phyloP scores from a whole-genome alignment of 2,329 filamentous ascomycete genomes.

The Trichoderma semiorbis region DNA sequence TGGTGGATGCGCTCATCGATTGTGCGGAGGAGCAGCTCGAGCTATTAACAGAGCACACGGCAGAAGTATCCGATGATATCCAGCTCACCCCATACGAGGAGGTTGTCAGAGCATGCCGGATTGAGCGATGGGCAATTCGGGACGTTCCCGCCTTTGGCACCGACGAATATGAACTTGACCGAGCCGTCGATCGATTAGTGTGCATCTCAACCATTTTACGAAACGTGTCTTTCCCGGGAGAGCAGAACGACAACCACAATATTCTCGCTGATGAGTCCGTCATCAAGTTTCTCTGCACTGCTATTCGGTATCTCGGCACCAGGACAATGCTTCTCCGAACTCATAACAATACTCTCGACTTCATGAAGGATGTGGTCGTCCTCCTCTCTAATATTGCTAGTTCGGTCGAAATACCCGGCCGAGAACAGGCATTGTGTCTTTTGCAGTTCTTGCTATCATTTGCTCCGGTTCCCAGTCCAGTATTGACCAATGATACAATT shows the following conservation, averaged over 20 bases:
- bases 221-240: slow-evolving; percentile 80
- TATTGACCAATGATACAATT: slow-evolving; percentile 52
- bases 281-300: slow-evolving; percentile 76
- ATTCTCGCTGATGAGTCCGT: slow-evolving; percentile 73
- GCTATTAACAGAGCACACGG: slow-evolving; percentile 75
- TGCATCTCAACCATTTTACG: slow-evolving; percentile 90
- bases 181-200: slow-evolving; percentile 80
- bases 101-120: slow-evolving; percentile 70
- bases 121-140: slow-evolving; percentile 69
- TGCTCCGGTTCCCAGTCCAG: slow-evolving; percentile 72
- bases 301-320: slow-evolving; percentile 84
- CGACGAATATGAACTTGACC: slow-evolving; percentile 74
- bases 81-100: slow-evolving; percentile 85
- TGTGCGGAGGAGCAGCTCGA: slow-evolving; percentile 89
- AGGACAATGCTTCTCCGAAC: slow-evolving; percentile 81
- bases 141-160: slow-evolving; percentile 73
- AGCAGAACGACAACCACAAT: slow-evolving; percentile 61
- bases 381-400: slow-evolving; percentile 86
- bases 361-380: slow-evolving; percentile 93
- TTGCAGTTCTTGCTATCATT: slow-evolving; percentile 90
- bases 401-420: slow-evolving; percentile 73
- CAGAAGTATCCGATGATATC: slow-evolving; percentile 83
- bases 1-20: slow-evolving; percentile 83
- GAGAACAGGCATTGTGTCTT: slow-evolving; percentile 82
- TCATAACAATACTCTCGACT: slow-evolving; percentile 82